phyloP scores from a whole-genome alignment of 352 stramenopile species.

The Phytophthora foliorum region DNA sequence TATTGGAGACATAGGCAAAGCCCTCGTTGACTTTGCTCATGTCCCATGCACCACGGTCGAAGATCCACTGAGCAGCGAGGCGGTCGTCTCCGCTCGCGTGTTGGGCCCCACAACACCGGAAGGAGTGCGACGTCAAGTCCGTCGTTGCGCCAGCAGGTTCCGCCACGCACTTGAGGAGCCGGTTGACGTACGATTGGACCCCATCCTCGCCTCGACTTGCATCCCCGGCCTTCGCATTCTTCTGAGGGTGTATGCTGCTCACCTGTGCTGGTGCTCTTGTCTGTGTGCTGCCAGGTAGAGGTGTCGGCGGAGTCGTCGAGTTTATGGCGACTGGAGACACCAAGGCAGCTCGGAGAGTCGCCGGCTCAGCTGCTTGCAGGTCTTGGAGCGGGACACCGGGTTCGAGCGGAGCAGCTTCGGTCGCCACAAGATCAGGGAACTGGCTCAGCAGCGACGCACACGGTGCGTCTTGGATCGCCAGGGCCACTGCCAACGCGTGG shows the following conservation, averaged over 20 bases:
- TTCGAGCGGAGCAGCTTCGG: neutral
- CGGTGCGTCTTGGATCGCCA: conserved; percentile 27
- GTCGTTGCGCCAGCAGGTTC: conserved; percentile 10
- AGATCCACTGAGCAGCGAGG: conserved; percentile 24
- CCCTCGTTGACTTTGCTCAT: conserved; percentile 41
- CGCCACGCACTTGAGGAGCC: no score
- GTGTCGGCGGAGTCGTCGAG: no score
- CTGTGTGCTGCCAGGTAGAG: neutral
- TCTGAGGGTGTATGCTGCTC: no score
- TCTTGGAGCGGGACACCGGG: neutral
- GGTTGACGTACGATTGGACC: no score
- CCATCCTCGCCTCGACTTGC: neutral
- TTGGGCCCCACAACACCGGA: conserved; percentile 28
- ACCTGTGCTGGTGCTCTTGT: no score
- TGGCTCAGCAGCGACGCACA: conserved; percentile 15
- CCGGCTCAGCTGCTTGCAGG: neutral
- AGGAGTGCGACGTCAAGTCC: conserved; percentile 35
- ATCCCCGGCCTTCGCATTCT: no score
- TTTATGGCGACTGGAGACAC: no score
- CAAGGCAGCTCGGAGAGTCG: no score
- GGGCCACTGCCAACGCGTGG: conserved; percentile 12
- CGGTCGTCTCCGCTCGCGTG: conserved; percentile 31
- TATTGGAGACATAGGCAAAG: conserved; percentile 39
- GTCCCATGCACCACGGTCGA: conserved; percentile 30
- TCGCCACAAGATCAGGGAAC: conserved; percentile 8